These are phyloP conservation scores for Suhomyces atakaporum DNA, from an alignment of 1,139 yeast species.

Conservation along the genomic window DNA sequence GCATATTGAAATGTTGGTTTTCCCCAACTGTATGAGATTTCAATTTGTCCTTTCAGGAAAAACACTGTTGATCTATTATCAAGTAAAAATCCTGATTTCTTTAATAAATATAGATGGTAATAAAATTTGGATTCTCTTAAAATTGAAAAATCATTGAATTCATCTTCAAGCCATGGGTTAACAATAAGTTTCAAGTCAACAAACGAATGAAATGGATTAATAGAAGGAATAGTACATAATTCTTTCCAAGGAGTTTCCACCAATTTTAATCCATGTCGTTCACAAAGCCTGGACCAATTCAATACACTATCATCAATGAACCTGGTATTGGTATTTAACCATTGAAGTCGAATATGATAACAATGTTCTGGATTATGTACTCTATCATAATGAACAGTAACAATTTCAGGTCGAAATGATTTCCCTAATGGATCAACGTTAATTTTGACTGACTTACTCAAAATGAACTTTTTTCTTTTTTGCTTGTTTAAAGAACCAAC, in stretches of 20 bases:
- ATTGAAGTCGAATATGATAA: conserved; percentile 85
- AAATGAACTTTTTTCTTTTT: conserved; percentile 38
- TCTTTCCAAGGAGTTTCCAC: conserved; percentile 96
- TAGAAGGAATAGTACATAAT: conserved; percentile 69
- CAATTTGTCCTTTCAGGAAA: conserved; percentile 54
- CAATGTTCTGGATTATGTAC: conserved; percentile 96
- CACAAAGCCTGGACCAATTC: conserved; percentile 80
- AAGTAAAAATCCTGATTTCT: conserved; percentile 69
- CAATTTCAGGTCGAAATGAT: conserved; percentile 75
- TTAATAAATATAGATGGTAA: conserved; percentile 65
- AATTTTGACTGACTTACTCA: conserved; percentile 63
- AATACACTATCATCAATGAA: conserved; percentile 86
- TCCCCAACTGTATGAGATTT: conserved; percentile 88
- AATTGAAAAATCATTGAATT: conserved; percentile 53
- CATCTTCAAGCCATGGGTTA: conserved; percentile 66
- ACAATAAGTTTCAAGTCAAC: conserved; percentile 64
- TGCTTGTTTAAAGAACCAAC: conserved; percentile 30
- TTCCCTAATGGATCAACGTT: conserved; percentile 75
- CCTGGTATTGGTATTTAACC: conserved; percentile 90
- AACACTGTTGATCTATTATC: conserved; percentile 78
- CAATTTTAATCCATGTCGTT: conserved; percentile 78
- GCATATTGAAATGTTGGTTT: conserved; percentile 77
- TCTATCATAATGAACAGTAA: conserved; percentile 85
- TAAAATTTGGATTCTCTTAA: conserved; percentile 53
- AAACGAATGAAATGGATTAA: conserved; percentile 87